These are phyloP conservation scores for Fusarium domesticum DNA, from an alignment of 2,329 filamentous ascomycete species.

Conservation along the genomic window DNA sequence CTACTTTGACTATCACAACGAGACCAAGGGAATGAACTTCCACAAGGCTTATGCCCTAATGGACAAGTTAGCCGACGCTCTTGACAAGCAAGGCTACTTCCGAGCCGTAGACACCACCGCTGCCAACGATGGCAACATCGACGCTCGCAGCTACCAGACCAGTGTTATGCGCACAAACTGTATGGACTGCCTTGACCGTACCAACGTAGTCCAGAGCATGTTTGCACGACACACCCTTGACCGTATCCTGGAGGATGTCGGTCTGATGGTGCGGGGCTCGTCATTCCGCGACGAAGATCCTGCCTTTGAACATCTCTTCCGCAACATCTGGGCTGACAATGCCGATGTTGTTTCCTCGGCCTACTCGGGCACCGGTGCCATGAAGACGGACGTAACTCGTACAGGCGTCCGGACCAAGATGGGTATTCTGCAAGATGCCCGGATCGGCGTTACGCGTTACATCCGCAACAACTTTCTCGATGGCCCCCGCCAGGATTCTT, in stretches of 20 bases:
- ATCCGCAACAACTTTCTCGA: slow-evolving; percentile 92
- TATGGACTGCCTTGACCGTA: slow-evolving; percentile 98
- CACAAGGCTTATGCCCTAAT: slow-evolving; percentile 85
- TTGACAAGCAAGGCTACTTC: slow-evolving; percentile 85
- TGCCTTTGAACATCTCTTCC: slow-evolving; percentile 86
- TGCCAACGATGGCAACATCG: slow-evolving; percentile 65
- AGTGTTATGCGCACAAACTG: slow-evolving; percentile 96
- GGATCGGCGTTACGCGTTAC: slow-evolving; percentile 86
- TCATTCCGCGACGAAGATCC: slow-evolving; percentile 73
- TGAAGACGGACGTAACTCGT: slow-evolving; percentile 98
- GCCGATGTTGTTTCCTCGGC: slow-evolving; percentile 90
- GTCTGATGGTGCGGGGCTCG: slow-evolving; percentile 72
- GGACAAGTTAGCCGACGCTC: slow-evolving; percentile 72
- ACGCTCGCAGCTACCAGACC: slow-evolving; percentile 76
- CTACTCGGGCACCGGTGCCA: slow-evolving; percentile 92
- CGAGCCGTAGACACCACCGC: slow-evolving; percentile 83
- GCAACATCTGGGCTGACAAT: slow-evolving; percentile 98
- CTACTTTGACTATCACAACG: slow-evolving; percentile 98
- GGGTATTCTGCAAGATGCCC: slow-evolving; percentile 81
- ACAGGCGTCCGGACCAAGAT: slow-evolving; percentile 83
- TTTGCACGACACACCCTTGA: slow-evolving; percentile 85
- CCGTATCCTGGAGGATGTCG: slow-evolving; percentile 81
- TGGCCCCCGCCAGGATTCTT: slow-evolving; percentile 90
- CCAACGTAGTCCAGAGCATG: slow-evolving; percentile 98
- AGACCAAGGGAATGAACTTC: slow-evolving; percentile 94